Percentiles rank a stretch among this genome's conserved stretches.
phyloP scores from a whole-genome alignment of 768 basidiomycete genomes.

The Punctularia strigosozonata region DNA sequence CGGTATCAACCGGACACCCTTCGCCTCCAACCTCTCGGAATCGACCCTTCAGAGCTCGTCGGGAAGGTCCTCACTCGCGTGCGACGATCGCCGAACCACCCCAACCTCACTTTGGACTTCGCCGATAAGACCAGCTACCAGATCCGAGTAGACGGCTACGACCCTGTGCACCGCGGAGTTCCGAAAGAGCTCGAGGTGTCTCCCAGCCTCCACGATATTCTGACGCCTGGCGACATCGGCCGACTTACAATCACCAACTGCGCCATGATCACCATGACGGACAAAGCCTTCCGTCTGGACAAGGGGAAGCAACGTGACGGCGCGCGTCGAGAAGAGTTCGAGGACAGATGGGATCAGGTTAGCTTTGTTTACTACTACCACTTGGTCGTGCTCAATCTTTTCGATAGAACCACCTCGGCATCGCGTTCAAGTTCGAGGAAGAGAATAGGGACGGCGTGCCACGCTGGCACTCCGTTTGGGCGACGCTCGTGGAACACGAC shows the following conservation, averaged over 20 bases:
- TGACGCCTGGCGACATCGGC: conserved; percentile 22
- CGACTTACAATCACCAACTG: conserved; percentile 39
- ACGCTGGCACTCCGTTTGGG: conserved; percentile 59
- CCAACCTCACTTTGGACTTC: conserved; percentile 23
- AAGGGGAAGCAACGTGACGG: conserved; percentile 18
- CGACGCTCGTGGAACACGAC: conserved; percentile 43
- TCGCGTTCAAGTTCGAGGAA: conserved; percentile 43
- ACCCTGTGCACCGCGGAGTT: conserved; percentile 41
- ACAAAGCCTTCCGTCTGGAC: conserved; percentile 42
- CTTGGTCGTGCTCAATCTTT: too few species aligned
- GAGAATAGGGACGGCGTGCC: conserved; percentile 1
- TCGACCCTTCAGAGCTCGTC: conserved; percentile 18
- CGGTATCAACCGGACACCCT: conserved; percentile 8
- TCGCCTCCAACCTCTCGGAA: conserved; percentile 12
- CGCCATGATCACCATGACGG: conserved; percentile 39
- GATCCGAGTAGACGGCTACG: conserved; percentile 52
- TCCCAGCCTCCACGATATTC: conserved; percentile 24
- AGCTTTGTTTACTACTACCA: too few species aligned
- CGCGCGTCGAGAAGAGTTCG: conserved; percentile 9
- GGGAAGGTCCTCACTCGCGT: conserved; percentile 21
- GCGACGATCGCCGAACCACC: conserved; percentile 20
- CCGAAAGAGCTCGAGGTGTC: conserved; percentile 51
- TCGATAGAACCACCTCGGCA: conserved; percentile 29
- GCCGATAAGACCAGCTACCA: conserved; percentile 23
- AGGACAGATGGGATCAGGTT: conserved; percentile 33